Base-by-base conservation (phyloP, 164 flowering plant species). In the Protea cynaroides region DNA sequence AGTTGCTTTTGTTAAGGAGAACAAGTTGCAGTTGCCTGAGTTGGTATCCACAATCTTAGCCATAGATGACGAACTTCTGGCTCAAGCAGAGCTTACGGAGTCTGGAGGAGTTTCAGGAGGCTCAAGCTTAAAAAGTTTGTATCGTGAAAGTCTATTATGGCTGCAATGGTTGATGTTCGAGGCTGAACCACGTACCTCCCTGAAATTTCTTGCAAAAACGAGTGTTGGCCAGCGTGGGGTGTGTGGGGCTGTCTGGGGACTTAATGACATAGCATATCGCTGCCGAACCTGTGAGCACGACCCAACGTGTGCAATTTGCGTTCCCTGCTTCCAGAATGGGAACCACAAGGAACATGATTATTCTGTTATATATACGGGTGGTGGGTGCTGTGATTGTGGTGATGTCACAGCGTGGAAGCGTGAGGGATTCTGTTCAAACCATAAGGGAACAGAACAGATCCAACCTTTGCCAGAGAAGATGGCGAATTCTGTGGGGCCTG, bases 311-410 rank as follows among this genome's bases (percentile, higher is more conserved):
- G 99, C 97, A 49, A 95, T 95, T 51, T 95, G 99, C 63, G 96
- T 88, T 60, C 84, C 98, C 22, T 95, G 99, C 83, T 95, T 95
- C 62, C 87, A 87, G 76, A 88, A 87, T 82, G 99, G 99, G 55
- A 75, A 88, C 69, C 99, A 95, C 78, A 74, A 82, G 75, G 86
- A 73, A 36, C 99, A 95, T 74, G 98, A 95, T 74, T 92, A 87
- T 77, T 88, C 91, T 8, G 72, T 87, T 13, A 92, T 88, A 24
- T 85, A 88, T 44, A 90, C 99, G 0, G 87, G 90, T 18, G 92
- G 98, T 61, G 99, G 99, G 57, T 95, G 99, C 62, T 95, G 99
- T 76, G 99, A 95, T 71, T 95, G 99, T 75, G 99, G 99, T 44
- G 99, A 95, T 79, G 86, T 72, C 55, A 92, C 95, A 37, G 99